Base-by-base conservation (phyloP, 768 basidiomycete species). In the Mycena metata region DNA sequence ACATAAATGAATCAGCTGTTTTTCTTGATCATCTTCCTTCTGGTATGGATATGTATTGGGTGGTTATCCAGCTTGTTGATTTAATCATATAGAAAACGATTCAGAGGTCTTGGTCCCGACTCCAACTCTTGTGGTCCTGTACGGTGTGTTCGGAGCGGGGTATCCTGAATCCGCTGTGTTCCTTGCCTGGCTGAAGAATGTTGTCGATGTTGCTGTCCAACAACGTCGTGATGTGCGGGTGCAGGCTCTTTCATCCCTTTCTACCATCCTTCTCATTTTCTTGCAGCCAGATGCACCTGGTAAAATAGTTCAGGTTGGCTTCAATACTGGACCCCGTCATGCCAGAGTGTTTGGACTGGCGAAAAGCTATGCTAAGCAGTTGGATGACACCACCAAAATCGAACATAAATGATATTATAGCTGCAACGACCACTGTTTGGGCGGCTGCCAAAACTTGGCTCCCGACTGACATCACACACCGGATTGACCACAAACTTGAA, bases 251-350 rank as follows among this genome's bases (percentile, higher is more conserved):
- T 45, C 23, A 23, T n/a, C 42, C 24, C 41, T 6, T 46, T 46
- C n/a, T 16, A 23, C 30, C 26, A 35, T 33, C 9, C 2, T 56
- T 24, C 39, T n/a, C 15, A 45, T 1, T 13, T 36, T 12, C 10
- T 11, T 24, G 21, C 24, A 60, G 46, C 58, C 58, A 21, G 17
- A 5, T 19, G 45, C 36, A n/a, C 19, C 8, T 10, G 65, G 65
- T 10, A 21, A 17, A 19, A 60, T 66, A 41, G 65, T 55, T 3
- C 65, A 66, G 57, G 12, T 54, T 12, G 65, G 65, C 23, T 66
- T n/a, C 15, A 66, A 60, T 54, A 50, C 64, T 30, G 64, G 64
- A 2, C 64, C 64, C 1, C 46, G 46, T 35, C 64, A 65, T 65
- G 64, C 64, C 15, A 55, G 24, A 10, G 56, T 65, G 1, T 65